These are phyloP conservation scores for Lactarius sanguifluus DNA, from an alignment of 768 basidiomycete genomes.

Conservation along the genomic window DNA sequence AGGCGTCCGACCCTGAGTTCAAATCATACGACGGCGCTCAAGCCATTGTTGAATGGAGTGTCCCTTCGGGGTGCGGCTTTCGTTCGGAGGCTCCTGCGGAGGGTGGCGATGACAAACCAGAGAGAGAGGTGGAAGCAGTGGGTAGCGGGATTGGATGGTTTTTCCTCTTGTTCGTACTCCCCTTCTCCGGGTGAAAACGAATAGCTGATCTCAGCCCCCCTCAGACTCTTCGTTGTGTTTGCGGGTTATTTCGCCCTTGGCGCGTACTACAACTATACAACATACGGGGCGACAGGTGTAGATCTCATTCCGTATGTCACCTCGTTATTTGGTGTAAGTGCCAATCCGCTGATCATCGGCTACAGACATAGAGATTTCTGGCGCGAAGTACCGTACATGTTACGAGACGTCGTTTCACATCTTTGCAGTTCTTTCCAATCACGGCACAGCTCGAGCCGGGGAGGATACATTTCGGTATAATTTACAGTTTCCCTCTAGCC, in stretches of 20 bases:
- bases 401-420: conserved; percentile 74
- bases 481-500: conserved; percentile 4
- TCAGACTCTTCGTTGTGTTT: conserved; percentile 64
- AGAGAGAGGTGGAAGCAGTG: conserved; percentile 35
- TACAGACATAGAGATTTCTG: conserved; percentile 85
- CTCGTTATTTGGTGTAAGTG: conserved; percentile 13
- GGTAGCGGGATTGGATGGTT: conserved; percentile 87
- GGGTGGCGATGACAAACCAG: conserved; percentile 35
- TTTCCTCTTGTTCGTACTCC: conserved; percentile 67
- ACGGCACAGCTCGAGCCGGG: conserved; percentile 59
- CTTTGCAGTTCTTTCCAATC: conserved; percentile 72
- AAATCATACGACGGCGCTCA: conserved; percentile 58
- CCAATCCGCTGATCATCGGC: conserved; percentile 13
- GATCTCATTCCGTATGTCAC: conserved; percentile 82
- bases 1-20: conserved; percentile 49
- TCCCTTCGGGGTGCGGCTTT: conserved; percentile 57
- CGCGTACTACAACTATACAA: conserved; percentile 85
- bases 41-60: conserved; percentile 60
- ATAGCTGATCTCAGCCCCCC: conserved; percentile 12
- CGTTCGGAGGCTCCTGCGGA: conserved; percentile 29
- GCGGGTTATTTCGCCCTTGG: conserved; percentile 73
- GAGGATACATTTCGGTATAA: conserved; percentile 71
- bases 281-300: conserved; percentile 78
- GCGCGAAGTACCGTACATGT: conserved; percentile 86
- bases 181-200: not conserved